Evolutionary conservation across 345 rosid genomes (phyloP).

Genomic region (Moricandia arvensis): DNA sequence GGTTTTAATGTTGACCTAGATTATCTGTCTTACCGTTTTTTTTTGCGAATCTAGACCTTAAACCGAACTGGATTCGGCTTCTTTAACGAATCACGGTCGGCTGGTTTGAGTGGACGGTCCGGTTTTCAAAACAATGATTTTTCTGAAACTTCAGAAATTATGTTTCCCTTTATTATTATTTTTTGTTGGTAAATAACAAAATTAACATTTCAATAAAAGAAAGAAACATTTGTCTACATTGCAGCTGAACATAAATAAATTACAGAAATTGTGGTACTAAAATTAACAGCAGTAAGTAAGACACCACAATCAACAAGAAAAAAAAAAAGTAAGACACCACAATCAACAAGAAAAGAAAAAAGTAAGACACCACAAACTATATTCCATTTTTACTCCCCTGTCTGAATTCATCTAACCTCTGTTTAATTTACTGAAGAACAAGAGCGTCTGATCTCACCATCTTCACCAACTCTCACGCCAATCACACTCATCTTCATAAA

Average conservation of each 20-base stretch:
- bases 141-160: not conserved
- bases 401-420: not conserved
- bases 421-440: slow-evolving; percentile 46
- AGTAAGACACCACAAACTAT: not conserved
- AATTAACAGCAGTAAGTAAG: not conserved
- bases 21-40: too few relatives aligned
- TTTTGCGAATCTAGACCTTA: too few relatives aligned
- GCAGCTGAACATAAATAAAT: not conserved
- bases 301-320: not conserved
- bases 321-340: not conserved
- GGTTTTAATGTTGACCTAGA: too few relatives aligned
- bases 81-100: too few relatives aligned
- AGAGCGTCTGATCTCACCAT: slow-evolving; percentile 69
- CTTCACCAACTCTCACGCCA: slow-evolving; percentile 61
- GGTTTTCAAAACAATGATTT: too few relatives aligned
- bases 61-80: too few relatives aligned
- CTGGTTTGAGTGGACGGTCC: too few relatives aligned
- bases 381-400: not conserved
- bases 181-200: not conserved
- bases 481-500: slow-evolving; percentile 68
- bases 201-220: not conserved
- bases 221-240: not conserved
- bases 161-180: not conserved
- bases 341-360: not conserved
- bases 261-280: not conserved